Conservation (phyloP, 495 filamentous ascomycete genomes). For the Hyaloscypha variabilis region DNA sequence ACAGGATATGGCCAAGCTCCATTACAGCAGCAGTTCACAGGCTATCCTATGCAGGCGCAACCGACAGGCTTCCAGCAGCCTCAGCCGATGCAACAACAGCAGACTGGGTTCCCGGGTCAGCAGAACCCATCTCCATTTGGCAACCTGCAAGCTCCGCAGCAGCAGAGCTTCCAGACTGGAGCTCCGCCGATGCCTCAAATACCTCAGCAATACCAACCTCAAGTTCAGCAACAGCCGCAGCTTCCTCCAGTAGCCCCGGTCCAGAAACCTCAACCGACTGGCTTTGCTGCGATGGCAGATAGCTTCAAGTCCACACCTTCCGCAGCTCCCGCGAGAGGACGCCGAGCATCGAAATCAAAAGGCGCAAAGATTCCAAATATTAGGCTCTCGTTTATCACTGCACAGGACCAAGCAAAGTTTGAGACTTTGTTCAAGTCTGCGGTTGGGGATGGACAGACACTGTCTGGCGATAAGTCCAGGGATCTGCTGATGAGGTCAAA, state of each 20-base stretch:
- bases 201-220: constrained; percentile 51
- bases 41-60: constrained; percentile 55
- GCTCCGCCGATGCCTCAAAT: constrained; percentile 59
- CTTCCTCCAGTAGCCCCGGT: constrained; percentile 44
- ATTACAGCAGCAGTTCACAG: constrained; percentile 65
- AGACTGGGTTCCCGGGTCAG: constrained; percentile 42
- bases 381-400: constrained; percentile 92
- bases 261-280: constrained; percentile 68
- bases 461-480: constrained; percentile 89
- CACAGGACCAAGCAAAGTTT: constrained; percentile 94
- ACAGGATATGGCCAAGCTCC: constrained; percentile 60
- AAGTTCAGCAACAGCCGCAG: constrained; percentile 27
- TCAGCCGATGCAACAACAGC: constrained; percentile 46
- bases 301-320: constrained; percentile 70
- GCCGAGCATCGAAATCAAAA: constrained; percentile 42
- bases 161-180: constrained; percentile 45
- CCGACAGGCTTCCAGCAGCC: constrained; percentile 50
- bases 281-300: constrained; percentile 80
- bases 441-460: constrained; percentile 80
- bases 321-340: constrained; percentile 56
- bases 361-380: constrained; percentile 86
- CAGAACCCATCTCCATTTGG: constrained; percentile 31
- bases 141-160: constrained; percentile 50
- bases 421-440: constrained; percentile 98
- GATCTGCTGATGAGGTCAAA: constrained; percentile 88